Evolutionary conservation across 225 moss, liverwort and hornwort species (phyloP).

Genomic region (Rhytidiadelphus loreus): DNA sequence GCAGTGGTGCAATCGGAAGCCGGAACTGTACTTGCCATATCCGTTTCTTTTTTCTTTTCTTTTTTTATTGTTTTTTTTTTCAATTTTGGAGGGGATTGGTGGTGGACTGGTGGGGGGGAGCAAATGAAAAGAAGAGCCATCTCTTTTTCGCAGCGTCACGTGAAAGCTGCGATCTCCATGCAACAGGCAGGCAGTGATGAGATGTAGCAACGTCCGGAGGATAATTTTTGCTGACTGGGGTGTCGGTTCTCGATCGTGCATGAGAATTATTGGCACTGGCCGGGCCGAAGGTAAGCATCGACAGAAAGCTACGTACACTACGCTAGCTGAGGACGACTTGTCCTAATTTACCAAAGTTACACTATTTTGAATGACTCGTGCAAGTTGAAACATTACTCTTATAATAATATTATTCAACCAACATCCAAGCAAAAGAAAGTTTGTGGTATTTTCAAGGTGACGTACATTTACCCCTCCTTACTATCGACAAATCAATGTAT

Average conservation of each 20-base stretch:
- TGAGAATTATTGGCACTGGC: background rate
- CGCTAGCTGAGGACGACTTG: background rate
- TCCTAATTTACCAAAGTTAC: background rate
- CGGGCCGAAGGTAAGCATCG: background rate
- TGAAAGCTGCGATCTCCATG: background rate
- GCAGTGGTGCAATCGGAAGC: background rate
- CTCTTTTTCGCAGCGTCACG: background rate
- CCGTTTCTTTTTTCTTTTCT: background rate
- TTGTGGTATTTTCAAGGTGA: background rate
- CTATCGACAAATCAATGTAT: background rate
- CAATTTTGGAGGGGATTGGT: background rate
- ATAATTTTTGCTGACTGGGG: background rate
- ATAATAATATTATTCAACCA: no score
- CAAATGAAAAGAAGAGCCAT: background rate
- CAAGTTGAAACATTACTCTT: background rate
- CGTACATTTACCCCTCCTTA: background rate
- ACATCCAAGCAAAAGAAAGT: background rate
- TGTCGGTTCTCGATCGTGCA: background rate
- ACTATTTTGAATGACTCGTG: background rate
- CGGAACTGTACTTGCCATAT: background rate
- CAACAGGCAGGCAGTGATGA: background rate
- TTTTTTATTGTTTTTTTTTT: no score
- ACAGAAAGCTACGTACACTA: background rate
- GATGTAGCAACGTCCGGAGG: background rate
- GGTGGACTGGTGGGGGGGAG: no score